Conservation (phyloP, 495 filamentous ascomycete species). For the Neurospora discreta region DNA sequence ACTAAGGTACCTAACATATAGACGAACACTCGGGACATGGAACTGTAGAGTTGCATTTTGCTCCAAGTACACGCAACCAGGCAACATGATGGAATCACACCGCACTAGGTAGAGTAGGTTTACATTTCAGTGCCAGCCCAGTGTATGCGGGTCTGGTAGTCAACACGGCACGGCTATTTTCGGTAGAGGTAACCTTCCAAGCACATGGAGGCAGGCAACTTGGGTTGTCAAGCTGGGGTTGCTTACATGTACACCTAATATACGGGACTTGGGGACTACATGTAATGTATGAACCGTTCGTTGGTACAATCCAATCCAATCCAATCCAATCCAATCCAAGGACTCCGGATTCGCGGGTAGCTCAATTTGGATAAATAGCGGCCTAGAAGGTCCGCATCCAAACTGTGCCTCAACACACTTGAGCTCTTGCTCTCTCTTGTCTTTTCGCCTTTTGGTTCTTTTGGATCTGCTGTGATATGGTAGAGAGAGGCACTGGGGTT, state of each 20-base stretch:
- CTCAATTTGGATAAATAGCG: conserved; percentile 25
- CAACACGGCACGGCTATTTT: not conserved
- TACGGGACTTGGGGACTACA: not conserved
- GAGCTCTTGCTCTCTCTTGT: not conserved
- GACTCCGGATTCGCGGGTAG: conserved; percentile 21
- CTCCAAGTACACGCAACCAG: not conserved
- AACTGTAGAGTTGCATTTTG: not conserved
- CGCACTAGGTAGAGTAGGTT: too few relatives aligned
- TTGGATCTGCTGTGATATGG: not conserved
- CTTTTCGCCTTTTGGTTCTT: not conserved
- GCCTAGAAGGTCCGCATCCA: conserved; percentile 11
- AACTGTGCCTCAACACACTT: not conserved
- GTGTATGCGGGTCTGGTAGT: too few relatives aligned
- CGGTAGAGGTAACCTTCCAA: not conserved
- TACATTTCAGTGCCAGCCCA: too few relatives aligned
- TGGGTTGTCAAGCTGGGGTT: not conserved
- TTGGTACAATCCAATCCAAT: conserved; percentile 22
- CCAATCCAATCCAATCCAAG: conserved; percentile 22
- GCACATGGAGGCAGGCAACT: too few relatives aligned
- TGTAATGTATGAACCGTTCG: not conserved
- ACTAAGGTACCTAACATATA: not conserved
- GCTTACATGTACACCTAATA: too few relatives aligned
- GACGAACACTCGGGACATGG: not conserved
- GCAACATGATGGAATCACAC: not conserved
- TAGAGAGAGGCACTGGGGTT: too few relatives aligned